phyloP scores from a whole-genome alignment of 441 rosid genomes.

The Pelargonium citronellum region DNA sequence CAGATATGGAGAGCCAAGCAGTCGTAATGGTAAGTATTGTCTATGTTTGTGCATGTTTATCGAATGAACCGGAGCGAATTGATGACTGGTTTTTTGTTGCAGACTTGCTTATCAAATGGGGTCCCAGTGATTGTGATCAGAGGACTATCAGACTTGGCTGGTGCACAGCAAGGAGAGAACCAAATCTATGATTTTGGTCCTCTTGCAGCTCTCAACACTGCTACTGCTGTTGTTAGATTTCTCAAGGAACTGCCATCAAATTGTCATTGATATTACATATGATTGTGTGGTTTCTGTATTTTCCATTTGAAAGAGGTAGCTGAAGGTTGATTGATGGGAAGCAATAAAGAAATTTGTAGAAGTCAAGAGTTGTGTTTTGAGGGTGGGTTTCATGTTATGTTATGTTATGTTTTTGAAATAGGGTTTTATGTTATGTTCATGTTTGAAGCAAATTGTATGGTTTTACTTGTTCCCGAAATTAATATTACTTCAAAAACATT shows the following conservation, averaged over 20 bases:
- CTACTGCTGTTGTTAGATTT: constrained; percentile 23
- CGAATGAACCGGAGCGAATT: too few species aligned
- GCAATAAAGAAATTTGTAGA: too few species aligned
- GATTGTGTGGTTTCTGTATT: not conserved
- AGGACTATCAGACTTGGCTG: constrained; percentile 44
- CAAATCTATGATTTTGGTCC: constrained; percentile 17
- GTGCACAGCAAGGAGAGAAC: constrained; percentile 32
- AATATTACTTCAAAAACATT: too few species aligned
- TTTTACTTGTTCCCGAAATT: too few species aligned
- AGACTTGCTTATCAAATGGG: constrained; percentile 39
- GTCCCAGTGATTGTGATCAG: constrained; percentile 34
- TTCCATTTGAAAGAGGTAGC: too few species aligned
- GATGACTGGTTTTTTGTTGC: not conserved
- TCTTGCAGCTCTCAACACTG: constrained; percentile 30
- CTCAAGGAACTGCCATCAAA: constrained; percentile 5
- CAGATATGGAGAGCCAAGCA: constrained; percentile 48
- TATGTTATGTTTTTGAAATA: too few species aligned
- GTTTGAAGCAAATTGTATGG: too few species aligned
- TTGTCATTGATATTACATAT: not conserved
- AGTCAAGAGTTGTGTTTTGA: too few species aligned
- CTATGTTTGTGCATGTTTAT: too few species aligned
- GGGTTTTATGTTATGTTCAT: too few species aligned
- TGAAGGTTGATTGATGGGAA: too few species aligned
- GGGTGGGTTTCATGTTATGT: too few species aligned
- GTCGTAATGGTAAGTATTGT: constrained; percentile 35